phyloP scores from a whole-genome alignment of 2,329 filamentous ascomycete genomes.

The Pseudogymnoascus sp. region DNA sequence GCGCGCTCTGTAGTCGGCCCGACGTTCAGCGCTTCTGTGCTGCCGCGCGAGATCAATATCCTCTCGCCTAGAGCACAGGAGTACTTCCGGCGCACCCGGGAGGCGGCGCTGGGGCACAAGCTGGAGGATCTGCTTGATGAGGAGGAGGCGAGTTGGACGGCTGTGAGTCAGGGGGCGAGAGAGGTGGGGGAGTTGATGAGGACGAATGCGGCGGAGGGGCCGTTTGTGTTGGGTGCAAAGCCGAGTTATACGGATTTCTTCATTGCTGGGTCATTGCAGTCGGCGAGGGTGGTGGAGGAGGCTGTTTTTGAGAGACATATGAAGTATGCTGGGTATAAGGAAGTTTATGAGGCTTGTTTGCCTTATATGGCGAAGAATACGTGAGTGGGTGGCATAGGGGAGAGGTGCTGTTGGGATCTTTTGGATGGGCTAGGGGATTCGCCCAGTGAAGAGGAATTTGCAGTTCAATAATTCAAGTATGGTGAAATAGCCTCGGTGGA shows the following conservation, averaged over 20 bases:
- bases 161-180: constrained; percentile 21
- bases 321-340: constrained; percentile 20
- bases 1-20: constrained; percentile 25
- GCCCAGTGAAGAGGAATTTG: background rate
- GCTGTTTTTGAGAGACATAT: constrained; percentile 23
- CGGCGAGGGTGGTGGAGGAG: constrained; percentile 27
- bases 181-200: constrained; percentile 28
- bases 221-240: constrained; percentile 31
- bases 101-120: constrained; percentile 27
- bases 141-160: constrained; percentile 26
- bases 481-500: background rate
- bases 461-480: background rate
- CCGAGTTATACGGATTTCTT: constrained; percentile 34
- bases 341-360: constrained; percentile 18
- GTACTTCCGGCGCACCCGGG: constrained; percentile 34
- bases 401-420: background rate
- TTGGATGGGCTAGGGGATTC: background rate
- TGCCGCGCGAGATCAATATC: constrained; percentile 32
- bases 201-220: constrained; percentile 29
- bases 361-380: constrained; percentile 9
- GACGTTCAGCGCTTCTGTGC: constrained; percentile 26
- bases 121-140: constrained; percentile 32
- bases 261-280: constrained; percentile 31
- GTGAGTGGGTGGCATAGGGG: background rate
- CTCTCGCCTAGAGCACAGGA: constrained; percentile 30